Evolutionary conservation across 2,329 filamentous ascomycete species (phyloP).

Genomic region (Xylaria sp.): DNA sequence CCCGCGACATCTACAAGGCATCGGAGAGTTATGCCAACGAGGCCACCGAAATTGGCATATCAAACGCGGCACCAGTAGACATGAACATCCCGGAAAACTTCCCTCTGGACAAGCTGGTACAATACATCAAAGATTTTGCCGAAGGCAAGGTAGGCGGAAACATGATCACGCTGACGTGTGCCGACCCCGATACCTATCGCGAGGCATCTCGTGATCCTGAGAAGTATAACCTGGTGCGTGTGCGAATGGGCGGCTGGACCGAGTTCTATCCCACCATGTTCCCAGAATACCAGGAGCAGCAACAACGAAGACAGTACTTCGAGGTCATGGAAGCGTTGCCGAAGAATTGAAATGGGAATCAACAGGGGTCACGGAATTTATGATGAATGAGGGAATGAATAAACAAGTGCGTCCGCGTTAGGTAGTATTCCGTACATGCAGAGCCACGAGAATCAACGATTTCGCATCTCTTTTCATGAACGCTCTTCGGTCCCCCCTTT

Average conservation of each 20-base stretch:
- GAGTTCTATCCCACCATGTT: slow-evolving; percentile 25
- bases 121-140: slow-evolving; percentile 17
- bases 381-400: background rate
- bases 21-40: slow-evolving; percentile 11
- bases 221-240: slow-evolving; percentile 21
- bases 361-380: background rate
- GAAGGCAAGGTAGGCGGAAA: slow-evolving; percentile 21
- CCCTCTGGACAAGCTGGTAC: slow-evolving; percentile 14
- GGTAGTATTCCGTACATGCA: no score
- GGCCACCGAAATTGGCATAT: slow-evolving; percentile 17
- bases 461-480: no score
- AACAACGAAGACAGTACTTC: slow-evolving; percentile 22
- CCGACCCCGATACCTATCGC: slow-evolving; percentile 21
- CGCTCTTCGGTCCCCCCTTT: no score
- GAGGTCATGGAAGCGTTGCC: background rate
- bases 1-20: slow-evolving; percentile 20
- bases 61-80: slow-evolving; percentile 23
- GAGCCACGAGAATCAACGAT: no score
- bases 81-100: slow-evolving; percentile 25
- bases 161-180: slow-evolving; percentile 21
- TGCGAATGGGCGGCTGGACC: slow-evolving; percentile 25
- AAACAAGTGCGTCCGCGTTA: background rate
- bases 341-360: background rate
- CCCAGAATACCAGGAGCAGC: slow-evolving; percentile 23
- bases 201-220: slow-evolving; percentile 19